Base-by-base conservation (phyloP, 352 stramenopile species). In the Phytophthora europaea region DNA sequence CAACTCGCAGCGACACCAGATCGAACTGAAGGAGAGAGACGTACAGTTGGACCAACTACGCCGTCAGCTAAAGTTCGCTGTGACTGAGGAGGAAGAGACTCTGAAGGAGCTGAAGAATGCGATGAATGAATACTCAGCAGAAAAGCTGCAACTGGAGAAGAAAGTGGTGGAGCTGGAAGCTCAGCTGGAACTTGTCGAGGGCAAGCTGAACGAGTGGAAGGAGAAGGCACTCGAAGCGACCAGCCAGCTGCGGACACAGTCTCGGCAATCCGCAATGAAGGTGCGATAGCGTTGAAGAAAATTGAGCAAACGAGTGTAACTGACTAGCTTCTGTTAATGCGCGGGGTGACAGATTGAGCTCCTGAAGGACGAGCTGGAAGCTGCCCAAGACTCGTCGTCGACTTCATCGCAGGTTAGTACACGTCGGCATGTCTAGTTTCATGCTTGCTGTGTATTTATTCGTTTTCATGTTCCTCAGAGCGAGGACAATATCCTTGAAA, bases 151-250 rank as follows among this genome's bases (percentile, higher is more conserved):
- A 58, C 50, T 90, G 28, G 78, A 93, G 56, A 94, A 93, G 67
- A 90, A 83, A 67, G 75, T 89, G 36, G 86, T 92, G 8, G 86
- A 95, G 62, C 66, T 92, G 56, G 85, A 94, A 55, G 83, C 88
- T 4, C 84, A 92, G 62, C 52, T 96, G 43, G 70, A 83, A 38
- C 84, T 94, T 56, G 82, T 93, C 0, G 84, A 93, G 55, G 73
- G 72, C 13, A 88, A 80, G 40, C 69, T 94, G 58, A 81, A 80
- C 43, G 85, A 94, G 60, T 94, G 87, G 85, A 88, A 87, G 45
- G 87, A 94, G 50, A 87, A 92, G 51, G 86, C 86, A 3, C 51
- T 94, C 12, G 89, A 94, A 50, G 70, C 71, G 16, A 78, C 56
- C 28, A 88, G 70, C 31, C 72, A 93, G 56, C 58, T 93, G 20